Evolutionary conservation across 768 basidiomycete species (phyloP).

Genomic region (Tremella mesenterica): DNA sequence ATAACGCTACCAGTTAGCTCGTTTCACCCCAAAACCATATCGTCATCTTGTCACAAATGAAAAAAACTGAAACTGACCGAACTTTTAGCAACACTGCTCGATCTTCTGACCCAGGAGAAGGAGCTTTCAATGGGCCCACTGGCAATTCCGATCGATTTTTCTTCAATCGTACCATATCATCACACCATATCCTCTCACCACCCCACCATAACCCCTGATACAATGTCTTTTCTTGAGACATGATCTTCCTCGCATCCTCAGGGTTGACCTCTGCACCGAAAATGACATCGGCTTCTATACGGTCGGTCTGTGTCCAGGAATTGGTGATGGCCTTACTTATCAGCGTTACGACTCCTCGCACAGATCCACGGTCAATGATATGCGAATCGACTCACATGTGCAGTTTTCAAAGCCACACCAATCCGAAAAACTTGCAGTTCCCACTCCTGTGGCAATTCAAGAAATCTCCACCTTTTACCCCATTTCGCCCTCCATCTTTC

Average conservation of each 20-base stretch:
- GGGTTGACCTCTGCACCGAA: constrained; percentile 13
- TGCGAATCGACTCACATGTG: constrained; percentile 18
- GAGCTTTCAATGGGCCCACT: constrained; percentile 7
- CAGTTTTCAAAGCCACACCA: constrained; percentile 24
- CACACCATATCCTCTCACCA: constrained; percentile 75
- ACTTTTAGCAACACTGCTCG: constrained; percentile 29
- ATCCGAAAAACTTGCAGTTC: constrained; percentile 19
- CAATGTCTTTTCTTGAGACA: constrained; percentile 18
- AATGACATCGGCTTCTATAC: constrained; percentile 19
- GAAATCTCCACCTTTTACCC: constrained; percentile 18
- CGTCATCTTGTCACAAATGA: neutral
- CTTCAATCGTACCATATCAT: constrained; percentile 66
- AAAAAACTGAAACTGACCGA: constrained; percentile 16
- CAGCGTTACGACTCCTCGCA: neutral
- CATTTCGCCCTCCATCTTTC: constrained; percentile 23
- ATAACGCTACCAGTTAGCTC: constrained; percentile 24
- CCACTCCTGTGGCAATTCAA: constrained; percentile 18
- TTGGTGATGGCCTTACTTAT: constrained; percentile 18
- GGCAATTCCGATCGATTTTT: constrained; percentile 22
- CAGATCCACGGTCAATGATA: neutral
- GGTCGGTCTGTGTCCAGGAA: constrained; percentile 32
- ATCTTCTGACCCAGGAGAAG: constrained; percentile 18
- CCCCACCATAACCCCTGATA: constrained; percentile 70
- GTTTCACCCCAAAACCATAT: no score
- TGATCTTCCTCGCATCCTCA: constrained; percentile 17